Percentiles rank a stretch among this genome's conserved stretches.
phyloP scores from a whole-genome alignment of 1,284 basidiomycete genomes.

The Microbotryum scabiosae region DNA sequence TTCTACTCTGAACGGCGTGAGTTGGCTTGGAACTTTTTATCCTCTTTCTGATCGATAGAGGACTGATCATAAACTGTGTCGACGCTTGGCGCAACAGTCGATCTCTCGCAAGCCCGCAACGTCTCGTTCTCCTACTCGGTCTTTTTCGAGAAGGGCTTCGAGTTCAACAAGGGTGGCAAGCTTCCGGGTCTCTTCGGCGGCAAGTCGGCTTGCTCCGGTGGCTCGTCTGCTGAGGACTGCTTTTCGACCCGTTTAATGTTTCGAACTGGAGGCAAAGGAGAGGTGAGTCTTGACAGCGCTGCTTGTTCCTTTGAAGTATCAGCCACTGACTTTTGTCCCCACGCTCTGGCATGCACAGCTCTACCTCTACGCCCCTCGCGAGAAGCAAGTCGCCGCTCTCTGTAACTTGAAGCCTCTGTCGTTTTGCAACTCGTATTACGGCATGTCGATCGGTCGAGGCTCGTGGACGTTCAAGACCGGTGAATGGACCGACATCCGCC shows the following conservation, averaged over 20 bases:
- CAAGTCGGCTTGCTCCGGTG: slow-evolving; percentile 22
- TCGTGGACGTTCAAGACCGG: slow-evolving; percentile 58
- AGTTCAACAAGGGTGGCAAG: slow-evolving; percentile 37
- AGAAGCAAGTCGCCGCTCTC: slow-evolving; percentile 44
- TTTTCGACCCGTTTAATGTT: slow-evolving; percentile 31
- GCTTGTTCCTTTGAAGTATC: no score
- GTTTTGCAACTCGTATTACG: slow-evolving; percentile 56
- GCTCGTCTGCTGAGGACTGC: slow-evolving; percentile 23
- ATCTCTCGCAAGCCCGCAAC: slow-evolving; percentile 17
- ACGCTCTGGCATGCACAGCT: slow-evolving; percentile 40
- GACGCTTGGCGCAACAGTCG: slow-evolving; percentile 8
- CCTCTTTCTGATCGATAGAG: neutral
- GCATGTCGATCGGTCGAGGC: slow-evolving; percentile 64
- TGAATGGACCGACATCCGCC: slow-evolving; percentile 57
- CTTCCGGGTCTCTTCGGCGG: slow-evolving; percentile 37
- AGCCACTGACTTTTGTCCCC: slow-evolving; percentile 41
- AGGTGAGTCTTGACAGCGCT: slow-evolving; percentile 36
- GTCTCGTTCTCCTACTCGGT: slow-evolving; percentile 34
- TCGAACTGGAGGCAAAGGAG: slow-evolving; percentile 31
- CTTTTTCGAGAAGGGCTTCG: slow-evolving; percentile 36
- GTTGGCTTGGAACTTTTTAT: neutral
- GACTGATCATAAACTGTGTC: neutral
- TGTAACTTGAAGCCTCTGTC: slow-evolving; percentile 51
- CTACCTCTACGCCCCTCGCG: slow-evolving; percentile 52
- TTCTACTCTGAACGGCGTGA: slow-evolving; percentile 30